Conservation (phyloP, 208 protist species). For the Eutreptiella sp. region DNA sequence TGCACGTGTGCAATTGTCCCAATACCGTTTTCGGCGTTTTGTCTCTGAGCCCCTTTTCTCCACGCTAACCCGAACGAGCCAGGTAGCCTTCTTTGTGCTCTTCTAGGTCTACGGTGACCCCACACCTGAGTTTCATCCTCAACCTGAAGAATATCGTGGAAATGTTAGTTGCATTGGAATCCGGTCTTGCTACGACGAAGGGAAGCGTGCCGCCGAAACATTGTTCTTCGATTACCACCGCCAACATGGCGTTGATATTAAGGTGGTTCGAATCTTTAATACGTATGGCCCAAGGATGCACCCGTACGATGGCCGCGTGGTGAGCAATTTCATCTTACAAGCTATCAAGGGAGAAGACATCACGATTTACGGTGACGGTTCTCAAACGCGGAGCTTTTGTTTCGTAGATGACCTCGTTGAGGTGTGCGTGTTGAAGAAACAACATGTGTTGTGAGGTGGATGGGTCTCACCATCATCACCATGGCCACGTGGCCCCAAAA, state of each 20-base stretch:
- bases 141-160: constrained; percentile 77
- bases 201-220: constrained; percentile 87
- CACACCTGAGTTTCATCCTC: constrained; percentile 64
- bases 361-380: constrained; percentile 82
- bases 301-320: constrained; percentile 84
- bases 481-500: too few species aligned
- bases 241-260: constrained; percentile 54
- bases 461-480: too few species aligned
- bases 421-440: too few species aligned
- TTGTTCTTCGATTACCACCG: constrained; percentile 79
- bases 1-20: too few species aligned
- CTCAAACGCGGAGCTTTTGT: constrained; percentile 79
- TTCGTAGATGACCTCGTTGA: constrained; percentile 67
- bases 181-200: constrained; percentile 91
- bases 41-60: too few species aligned
- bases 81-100: too few species aligned
- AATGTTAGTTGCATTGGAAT: constrained; percentile 77
- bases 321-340: constrained; percentile 90
- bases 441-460: too few species aligned
- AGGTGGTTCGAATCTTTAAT: constrained; percentile 91
- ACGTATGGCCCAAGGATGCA: constrained; percentile 91
- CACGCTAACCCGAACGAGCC: too few species aligned
- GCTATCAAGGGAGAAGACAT: constrained; percentile 60
- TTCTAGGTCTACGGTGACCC: constrained; percentile 94
- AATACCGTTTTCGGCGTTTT: too few species aligned